Base-by-base conservation (phyloP, 495 filamentous ascomycete species). In the Penicillium silybi region DNA sequence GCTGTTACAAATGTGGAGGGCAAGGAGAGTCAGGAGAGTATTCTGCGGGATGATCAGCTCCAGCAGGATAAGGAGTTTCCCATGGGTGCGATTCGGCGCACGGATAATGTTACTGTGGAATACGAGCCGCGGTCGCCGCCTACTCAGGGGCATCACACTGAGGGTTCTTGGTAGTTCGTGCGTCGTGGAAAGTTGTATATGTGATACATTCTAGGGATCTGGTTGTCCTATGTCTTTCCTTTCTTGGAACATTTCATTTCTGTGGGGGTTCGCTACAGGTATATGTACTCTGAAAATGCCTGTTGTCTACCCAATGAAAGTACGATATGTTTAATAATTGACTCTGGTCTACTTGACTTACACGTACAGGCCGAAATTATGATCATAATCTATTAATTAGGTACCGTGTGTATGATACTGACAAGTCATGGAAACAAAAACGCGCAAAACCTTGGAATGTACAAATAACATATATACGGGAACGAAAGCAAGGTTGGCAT, bases 1-100 rank as follows among this genome's bases (percentile, higher is more conserved):
- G 50, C 45, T 11, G 55, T 63, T 17, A 67, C 66, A n/a, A 59
- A 61, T 2, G 52, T 68, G 8, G 37, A 39, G 37, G 18, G 37
- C 5, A 39, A 18, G 9, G 68, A 69, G 48, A 65, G 55, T 32
- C 63, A 69, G 43, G 68, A 71, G 50, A 65, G 52, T 44, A 71
- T 69, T 6, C 53, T 71, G 4, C 46, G 37, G 1, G 44, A 42
- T 9, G 43, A 45, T 23, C 50, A 38, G 8, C 3, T 20, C 9
- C 29, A n/a, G 27, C 32, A 40, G 17, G 35, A 15, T 5, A 54
- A 57, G 22, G 41, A 34, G 6, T 49, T 50, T 27, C 44, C 48
- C 18, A 19, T 62, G 41, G 44, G 53, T 4, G 41, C 34, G 8
- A 70, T 70, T 20, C 62, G 54, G 3, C 53, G 68, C 27, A 71